These are phyloP conservation scores for Tricharina praecox DNA, from an alignment of 495 filamentous ascomycete genomes.

Conservation along the genomic window DNA sequence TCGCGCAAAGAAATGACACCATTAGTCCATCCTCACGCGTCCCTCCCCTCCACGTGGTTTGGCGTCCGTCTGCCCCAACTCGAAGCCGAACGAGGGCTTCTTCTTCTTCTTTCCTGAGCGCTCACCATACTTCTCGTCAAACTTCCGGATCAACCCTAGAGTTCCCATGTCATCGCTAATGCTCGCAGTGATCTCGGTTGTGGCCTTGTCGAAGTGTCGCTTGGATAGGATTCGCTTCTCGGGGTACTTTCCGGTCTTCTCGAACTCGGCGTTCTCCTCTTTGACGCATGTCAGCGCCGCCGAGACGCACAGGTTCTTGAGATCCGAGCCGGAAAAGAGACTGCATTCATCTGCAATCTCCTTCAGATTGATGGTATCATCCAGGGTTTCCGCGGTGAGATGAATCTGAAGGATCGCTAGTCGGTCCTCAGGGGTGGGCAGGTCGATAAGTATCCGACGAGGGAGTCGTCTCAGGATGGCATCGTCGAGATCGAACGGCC, in stretches of 20 bases:
- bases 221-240: slow-evolving; percentile 47
- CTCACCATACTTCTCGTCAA: slow-evolving; percentile 92
- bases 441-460: slow-evolving; percentile 67
- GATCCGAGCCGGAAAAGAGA: slow-evolving; percentile 89
- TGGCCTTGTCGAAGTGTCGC: slow-evolving; percentile 65
- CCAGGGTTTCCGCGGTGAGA: slow-evolving; percentile 58
- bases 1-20: no score
- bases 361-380: slow-evolving; percentile 48
- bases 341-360: slow-evolving; percentile 59
- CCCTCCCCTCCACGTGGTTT: slow-evolving; percentile 14
- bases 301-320: slow-evolving; percentile 85
- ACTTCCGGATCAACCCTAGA: slow-evolving; percentile 73
- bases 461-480: slow-evolving; percentile 77
- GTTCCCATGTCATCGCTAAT: slow-evolving; percentile 90
- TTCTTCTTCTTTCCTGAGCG: slow-evolving; percentile 52
- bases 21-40: slow-evolving; percentile 19
- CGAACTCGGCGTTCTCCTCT: slow-evolving; percentile 51
- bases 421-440: slow-evolving; percentile 63
- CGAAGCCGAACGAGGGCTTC: slow-evolving; percentile 47
- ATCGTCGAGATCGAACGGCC: slow-evolving; percentile 90
- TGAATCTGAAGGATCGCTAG: slow-evolving; percentile 70
- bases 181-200: slow-evolving; percentile 80
- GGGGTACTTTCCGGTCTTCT: slow-evolving; percentile 42
- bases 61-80: slow-evolving; percentile 30
- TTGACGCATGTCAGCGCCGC: slow-evolving; percentile 78